Base-by-base conservation (phyloP, 2,329 filamentous ascomycete species). In the Zymoseptoria tritici region DNA sequence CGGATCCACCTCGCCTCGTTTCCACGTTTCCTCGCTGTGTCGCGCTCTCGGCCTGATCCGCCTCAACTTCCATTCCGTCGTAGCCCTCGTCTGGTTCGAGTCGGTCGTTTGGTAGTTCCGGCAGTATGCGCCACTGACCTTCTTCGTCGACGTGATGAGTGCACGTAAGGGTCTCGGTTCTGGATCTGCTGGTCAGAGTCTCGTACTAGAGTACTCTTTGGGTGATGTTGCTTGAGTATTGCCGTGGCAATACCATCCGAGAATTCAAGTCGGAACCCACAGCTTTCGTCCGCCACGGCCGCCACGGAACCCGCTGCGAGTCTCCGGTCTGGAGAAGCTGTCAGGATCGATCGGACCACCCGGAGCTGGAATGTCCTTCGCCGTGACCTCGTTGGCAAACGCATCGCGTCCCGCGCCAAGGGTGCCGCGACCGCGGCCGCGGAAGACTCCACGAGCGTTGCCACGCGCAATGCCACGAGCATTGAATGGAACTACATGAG, bases 301-400 rank as follows among this genome's bases (percentile, higher is more conserved):
- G n/a, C 65, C 64, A 26, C 61, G 62, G 36, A 63, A 61, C 2
- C 66, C 66, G 29, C 64, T 59, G n/a, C 71, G 68, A 16, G 68
- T 54, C 42, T 62, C 59, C 13, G 72, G 73, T 29, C 73, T 66
- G 13, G 65, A 61, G 62, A 74, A 75, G 56, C 71, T 74, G 59
- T 74, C 69, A 4, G 73, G 73, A 52, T 75, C 73, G 52, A 75
- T 75, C 49, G 71, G 71, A 9, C 67, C 62, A 19, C 60, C 62
- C 9, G 60, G 59, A 24, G 56, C 49, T 51, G 56, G 49, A 8
- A 54, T 54, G 6, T 57, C 60, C 13, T 55, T 56, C 3, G 53
- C 55, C 31, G 29, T 9, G 19, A 16, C 29, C 49, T 56, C 51
- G 13, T 46, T 50, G 8, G 24, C 49, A 29, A 61, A 64, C 9